Evolutionary conservation across 139 green algal species (phyloP), one percentile per base, ranked within the genome.

Genomic region (Tetradesmus lagerheimii): DNA sequence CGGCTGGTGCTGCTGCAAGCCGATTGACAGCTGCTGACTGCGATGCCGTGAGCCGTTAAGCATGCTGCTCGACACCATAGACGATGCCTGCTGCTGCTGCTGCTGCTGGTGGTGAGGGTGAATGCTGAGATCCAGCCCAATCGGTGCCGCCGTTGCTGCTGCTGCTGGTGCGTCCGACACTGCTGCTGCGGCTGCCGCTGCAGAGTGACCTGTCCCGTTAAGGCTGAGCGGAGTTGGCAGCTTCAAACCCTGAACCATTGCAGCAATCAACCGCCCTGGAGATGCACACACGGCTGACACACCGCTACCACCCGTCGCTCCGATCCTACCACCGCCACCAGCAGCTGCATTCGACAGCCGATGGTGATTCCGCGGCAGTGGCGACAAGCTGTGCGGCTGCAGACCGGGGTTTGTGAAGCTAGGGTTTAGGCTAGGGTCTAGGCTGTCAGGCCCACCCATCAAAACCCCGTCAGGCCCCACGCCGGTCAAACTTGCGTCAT

Each of bases 181-280:
- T n/a, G 45, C n/a, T 37, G 43, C 41, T 67, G 43, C 39, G 16
- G 39, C 41, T 29, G 79, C 41, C 16, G 29, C 34, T 35, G 39
- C 25, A 23, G 57, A 81, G 14, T 81, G 75, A 39, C 35, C n/a
- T 6, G 35, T 16, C 20, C 45, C 83, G 53, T 89, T 89, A 20
- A 83, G 41, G 3, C n/a, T 74, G 4, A 84, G 38, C 41, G 45
- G 85, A 12, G 43, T 15, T 27, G 74, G 85, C 34, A 76, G 27
- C 74, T 89, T 84, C 23, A 89, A 41, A 2, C 45, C 74, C n/a
- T 89, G 85, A 2, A 83, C 43, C 85, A 89, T 83, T 1, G 43
- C 31, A 31, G 85, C 41, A 41, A 89, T 89, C 31, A 83, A 45
- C 18, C 71, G 31, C 5, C 85, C 85, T 12, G 74, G 71, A 1